phyloP scores from a whole-genome alignment of 2,329 filamentous ascomycete genomes.

The Clarireedia sp. region DNA sequence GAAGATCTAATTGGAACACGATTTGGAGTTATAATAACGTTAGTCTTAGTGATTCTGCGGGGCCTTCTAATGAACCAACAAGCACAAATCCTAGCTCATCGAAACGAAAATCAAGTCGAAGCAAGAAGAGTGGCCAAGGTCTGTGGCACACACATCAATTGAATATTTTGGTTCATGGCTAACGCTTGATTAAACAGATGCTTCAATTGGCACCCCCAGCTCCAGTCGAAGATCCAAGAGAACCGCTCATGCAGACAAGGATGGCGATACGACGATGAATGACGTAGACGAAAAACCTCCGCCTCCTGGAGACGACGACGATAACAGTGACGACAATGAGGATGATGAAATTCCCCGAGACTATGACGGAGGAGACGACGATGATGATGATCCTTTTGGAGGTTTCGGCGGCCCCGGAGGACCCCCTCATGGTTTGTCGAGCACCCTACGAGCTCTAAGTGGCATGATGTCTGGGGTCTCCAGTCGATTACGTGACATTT shows the following conservation, averaged over 20 bases:
- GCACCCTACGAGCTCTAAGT: conserved; percentile 75
- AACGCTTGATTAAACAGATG: conserved; percentile 29
- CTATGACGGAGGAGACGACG: conserved; percentile 45
- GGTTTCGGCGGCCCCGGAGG: conserved; percentile 60
- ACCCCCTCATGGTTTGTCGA: conserved; percentile 60
- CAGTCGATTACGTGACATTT: conserved; percentile 67
- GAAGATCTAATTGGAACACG: conserved; percentile 6
- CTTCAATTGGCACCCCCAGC: conserved; percentile 21
- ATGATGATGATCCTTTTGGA: conserved; percentile 54
- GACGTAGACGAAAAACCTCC: conserved; percentile 21
- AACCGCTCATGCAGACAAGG: conserved; percentile 49
- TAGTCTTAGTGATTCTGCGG: conserved; percentile 49
- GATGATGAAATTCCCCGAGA: conserved; percentile 52
- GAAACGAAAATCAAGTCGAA: conserved; percentile 64
- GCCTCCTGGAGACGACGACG: conserved; percentile 37
- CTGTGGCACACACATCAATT: conserved; percentile 10
- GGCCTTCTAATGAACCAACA: conserved; percentile 51
- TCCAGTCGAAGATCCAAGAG: conserved; percentile 40
- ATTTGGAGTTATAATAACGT: conserved; percentile 22
- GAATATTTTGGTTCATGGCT: conserved; percentile 32
- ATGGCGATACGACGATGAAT: conserved; percentile 62
- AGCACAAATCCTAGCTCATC: conserved; percentile 51
- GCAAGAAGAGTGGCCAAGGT: conserved; percentile 57
- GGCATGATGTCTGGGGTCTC: conserved; percentile 88
- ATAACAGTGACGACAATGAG: conserved; percentile 43